Base-by-base conservation (phyloP, 1,284 basidiomycete species). In the Moesziomyces globuligerus region DNA sequence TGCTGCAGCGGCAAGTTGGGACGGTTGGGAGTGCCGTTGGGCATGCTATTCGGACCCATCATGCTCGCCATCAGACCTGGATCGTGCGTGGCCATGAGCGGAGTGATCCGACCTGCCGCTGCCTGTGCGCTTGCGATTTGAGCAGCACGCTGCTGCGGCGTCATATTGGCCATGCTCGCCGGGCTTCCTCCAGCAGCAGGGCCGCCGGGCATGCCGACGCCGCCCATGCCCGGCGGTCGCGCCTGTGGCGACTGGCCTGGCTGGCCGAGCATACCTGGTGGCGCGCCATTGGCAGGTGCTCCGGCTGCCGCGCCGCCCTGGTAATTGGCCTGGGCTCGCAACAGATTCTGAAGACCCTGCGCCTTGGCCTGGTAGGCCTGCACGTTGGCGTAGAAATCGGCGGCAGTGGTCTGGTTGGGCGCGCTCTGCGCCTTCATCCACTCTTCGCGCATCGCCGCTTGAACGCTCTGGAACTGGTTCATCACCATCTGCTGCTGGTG, bases 391-490 rank as follows among this genome's bases (percentile, higher is more conserved):
- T 75, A 71, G n/a, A 73, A 73, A 28, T 75, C 73, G 50, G 75
- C 71, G 21, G 77, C 73, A 21, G 71, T 62, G 23, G 73, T 66
- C 36, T 68, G 75, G 25, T 68, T 70, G 28, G 75, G 73, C 3
- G 75, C 74, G 26, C 62, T 71, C 48, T 79, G 77, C 4, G 77
- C 77, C 49, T 79, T 76, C 59, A 77, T 70, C 74, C 75, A 75
- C 36, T 79, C 77, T 29, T 70, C 70, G 32, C 73, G 70, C 43
- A 76, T 68, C 7, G 73, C 73, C 0, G 68, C 70, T 25, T 79
- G 77, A 20, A 79, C 66, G 38, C 49, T 59, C 32, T 75, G 74
- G 65, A 71, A 76, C 50, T 79, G 77, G 38, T 68, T 66, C 57
- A 79, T 57, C 11, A 79, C 68, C 66, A 74, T 61, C 43, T 77